Conservation (phyloP, 2,329 filamentous ascomycete species). For the Bipolaris cookei region DNA sequence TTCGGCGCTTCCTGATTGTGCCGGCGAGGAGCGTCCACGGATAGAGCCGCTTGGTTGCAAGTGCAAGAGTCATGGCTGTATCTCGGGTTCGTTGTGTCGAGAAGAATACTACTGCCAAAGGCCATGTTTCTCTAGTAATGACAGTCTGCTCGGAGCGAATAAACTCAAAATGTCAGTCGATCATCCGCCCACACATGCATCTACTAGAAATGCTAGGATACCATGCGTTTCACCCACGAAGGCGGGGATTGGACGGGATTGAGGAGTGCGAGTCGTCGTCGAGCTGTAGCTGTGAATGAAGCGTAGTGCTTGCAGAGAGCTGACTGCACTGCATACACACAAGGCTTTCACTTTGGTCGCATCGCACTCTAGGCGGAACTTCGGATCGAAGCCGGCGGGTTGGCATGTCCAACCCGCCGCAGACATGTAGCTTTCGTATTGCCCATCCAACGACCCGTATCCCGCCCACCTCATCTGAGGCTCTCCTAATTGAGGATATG, state of each 20-base stretch:
- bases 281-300: constrained; percentile 2
- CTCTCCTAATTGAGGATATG: constrained; percentile 5
- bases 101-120: neutral
- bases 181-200: constrained; percentile 16
- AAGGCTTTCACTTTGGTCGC: neutral
- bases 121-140: neutral
- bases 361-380: constrained; percentile 12
- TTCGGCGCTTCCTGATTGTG: neutral
- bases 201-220: neutral
- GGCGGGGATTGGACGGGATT: neutral
- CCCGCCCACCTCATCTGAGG: constrained; percentile 8
- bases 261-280: neutral
- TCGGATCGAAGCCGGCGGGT: constrained; percentile 16
- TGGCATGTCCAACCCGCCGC: constrained; percentile 14
- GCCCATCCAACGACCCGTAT: constrained; percentile 12
- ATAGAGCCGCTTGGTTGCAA: neutral
- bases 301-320: neutral
- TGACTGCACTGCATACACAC: neutral
- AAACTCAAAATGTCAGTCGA: constrained; percentile 6
- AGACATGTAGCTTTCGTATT: constrained; percentile 17
- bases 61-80: neutral
- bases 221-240: neutral
- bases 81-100: neutral
- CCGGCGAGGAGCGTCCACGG: neutral
- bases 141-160: constrained; percentile 1